Conservation (phyloP, 2,329 filamentous ascomycete genomes). For the Talaromyces sp. region DNA sequence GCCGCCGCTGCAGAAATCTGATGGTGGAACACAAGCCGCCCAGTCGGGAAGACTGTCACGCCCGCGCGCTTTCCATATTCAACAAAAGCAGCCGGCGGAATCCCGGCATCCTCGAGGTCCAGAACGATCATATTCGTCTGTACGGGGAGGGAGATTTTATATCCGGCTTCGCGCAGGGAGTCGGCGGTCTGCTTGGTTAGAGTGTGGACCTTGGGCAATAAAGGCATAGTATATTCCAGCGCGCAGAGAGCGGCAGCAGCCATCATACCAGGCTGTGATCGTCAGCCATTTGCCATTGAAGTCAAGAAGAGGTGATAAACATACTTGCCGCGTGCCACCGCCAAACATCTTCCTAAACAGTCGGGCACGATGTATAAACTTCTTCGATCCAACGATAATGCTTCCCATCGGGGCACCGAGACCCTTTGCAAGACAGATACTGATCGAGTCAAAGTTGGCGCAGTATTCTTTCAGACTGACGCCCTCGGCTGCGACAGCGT, state of each 20-base stretch:
- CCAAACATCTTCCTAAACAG: conserved; percentile 33
- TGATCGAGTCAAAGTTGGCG: conserved; percentile 31
- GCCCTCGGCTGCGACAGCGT: conserved; percentile 28
- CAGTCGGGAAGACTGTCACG: conserved; percentile 23
- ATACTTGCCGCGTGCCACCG: conserved; percentile 31
- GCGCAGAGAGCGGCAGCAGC: conserved; percentile 26
- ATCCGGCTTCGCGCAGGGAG: conserved; percentile 22
- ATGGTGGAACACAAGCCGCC: conserved; percentile 28
- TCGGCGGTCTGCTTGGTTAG: conserved; percentile 24
- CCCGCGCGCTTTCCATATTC: conserved; percentile 24
- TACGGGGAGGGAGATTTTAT: conserved; percentile 25
- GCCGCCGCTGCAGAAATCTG: conserved; percentile 26
- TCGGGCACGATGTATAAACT: conserved; percentile 29
- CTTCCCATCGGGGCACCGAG: conserved; percentile 34
- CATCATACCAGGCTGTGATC: conserved; percentile 29
- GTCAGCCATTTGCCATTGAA: not conserved
- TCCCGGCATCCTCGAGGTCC: conserved; percentile 23
- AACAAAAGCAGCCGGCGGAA: conserved; percentile 22
- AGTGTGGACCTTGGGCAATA: conserved; percentile 25
- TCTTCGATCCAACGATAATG: conserved; percentile 28
- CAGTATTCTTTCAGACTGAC: conserved; percentile 29
- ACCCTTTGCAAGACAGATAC: conserved; percentile 34
- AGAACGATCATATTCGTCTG: conserved; percentile 30
- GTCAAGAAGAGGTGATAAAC: not conserved
- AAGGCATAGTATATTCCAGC: conserved; percentile 24